A percentile compares a stretch with the other conserved stretches of the same genome.
Evolutionary conservation across 352 stramenopile genomes (phyloP).

Genomic region (Discostella stelligera): DNA sequence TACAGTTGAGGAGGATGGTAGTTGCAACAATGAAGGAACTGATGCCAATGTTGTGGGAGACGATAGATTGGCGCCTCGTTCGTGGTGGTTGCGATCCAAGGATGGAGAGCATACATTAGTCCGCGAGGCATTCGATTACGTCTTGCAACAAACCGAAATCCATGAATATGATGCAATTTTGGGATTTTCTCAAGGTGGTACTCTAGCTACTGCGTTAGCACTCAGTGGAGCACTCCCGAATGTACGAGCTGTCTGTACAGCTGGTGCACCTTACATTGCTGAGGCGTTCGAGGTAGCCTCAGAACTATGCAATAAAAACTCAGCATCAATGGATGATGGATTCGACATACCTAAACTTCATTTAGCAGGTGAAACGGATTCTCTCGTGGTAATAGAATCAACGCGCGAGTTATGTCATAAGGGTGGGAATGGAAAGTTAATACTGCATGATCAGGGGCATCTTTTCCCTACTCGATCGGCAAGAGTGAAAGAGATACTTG

Average conservation of each 20-base stretch:
- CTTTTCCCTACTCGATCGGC: conserved; percentile 65
- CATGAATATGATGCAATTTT: conserved; percentile 56
- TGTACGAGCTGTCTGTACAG: conserved; percentile 60
- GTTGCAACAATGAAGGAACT: neutral
- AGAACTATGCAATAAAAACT: conserved; percentile 20
- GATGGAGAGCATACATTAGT: conserved; percentile 28
- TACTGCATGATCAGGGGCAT: conserved; percentile 71
- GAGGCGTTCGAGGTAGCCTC: conserved; percentile 48
- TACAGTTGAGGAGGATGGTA: neutral
- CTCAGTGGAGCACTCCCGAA: conserved; percentile 50
- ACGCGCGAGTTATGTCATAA: conserved; percentile 46
- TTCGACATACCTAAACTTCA: conserved; percentile 69
- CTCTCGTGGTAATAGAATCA: conserved; percentile 58
- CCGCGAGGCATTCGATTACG: conserved; percentile 57
- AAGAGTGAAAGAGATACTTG: conserved; percentile 61
- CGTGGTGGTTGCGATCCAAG: conserved; percentile 44
- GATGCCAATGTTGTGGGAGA: neutral
- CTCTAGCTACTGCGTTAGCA: conserved; percentile 56
- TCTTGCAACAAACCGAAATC: conserved; percentile 42
- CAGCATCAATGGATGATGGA: too few species aligned
- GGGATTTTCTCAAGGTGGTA: conserved; percentile 69
- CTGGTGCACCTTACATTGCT: conserved; percentile 53
- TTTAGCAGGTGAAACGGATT: conserved; percentile 66
- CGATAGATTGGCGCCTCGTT: conserved; percentile 1
- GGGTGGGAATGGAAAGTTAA: conserved; percentile 58